phyloP scores from a whole-genome alignment of 2,329 filamentous ascomycete genomes.

The Fusarium pilosicola region DNA sequence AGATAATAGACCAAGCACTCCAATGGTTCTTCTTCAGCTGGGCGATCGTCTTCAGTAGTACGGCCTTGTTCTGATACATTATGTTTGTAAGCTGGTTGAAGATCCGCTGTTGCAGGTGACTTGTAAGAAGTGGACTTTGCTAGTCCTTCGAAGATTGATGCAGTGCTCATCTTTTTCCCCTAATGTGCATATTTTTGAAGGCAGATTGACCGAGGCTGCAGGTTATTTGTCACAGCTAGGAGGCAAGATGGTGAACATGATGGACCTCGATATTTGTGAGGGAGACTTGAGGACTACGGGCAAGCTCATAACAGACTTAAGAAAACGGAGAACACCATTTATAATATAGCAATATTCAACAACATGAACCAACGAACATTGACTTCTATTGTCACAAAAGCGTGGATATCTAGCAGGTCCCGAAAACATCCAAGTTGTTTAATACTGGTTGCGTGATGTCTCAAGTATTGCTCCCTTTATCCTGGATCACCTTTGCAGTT shows the following conservation, averaged over 20 bases:
- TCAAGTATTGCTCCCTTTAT: conserved; percentile 1
- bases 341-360: not conserved
- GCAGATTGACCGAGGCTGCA: not conserved
- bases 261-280: not conserved
- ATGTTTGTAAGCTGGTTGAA: not conserved
- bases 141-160: not conserved
- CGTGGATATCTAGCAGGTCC: not conserved
- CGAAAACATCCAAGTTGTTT: not conserved
- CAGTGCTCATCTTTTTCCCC: not conserved
- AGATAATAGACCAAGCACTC: conserved; percentile 12
- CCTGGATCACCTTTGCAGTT: not conserved
- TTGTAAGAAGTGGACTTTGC: not conserved
- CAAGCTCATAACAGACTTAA: not conserved
- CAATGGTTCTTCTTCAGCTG: conserved; percentile 19
- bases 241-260: not conserved
- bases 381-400: not conserved
- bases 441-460: conserved; percentile 18
- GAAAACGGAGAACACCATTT: not conserved
- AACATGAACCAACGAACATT: not conserved
- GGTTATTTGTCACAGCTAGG: not conserved
- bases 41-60: not conserved
- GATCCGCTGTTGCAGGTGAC: not conserved
- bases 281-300: not conserved
- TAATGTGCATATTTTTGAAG: not conserved
- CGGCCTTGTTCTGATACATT: not conserved